phyloP scores from a whole-genome alignment of 805 yeast genomes.

The Wickerhamomyces ciferrii region DNA sequence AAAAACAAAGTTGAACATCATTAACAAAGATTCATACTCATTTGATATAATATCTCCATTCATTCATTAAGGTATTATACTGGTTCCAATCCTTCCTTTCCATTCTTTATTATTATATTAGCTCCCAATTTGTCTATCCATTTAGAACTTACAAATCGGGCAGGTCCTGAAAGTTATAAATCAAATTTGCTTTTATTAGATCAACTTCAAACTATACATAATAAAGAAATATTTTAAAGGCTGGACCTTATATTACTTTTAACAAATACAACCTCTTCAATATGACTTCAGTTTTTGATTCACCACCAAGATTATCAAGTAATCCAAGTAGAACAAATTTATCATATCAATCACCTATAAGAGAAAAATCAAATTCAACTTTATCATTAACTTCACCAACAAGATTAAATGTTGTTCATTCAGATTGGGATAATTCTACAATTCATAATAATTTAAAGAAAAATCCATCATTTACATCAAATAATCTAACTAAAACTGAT shows the following conservation, averaged over 20 bases:
- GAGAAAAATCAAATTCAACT: conserved; percentile 20
- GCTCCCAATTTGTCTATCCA: not conserved
- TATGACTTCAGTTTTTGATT: not conserved
- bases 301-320: not conserved
- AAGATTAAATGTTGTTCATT: conserved; percentile 37
- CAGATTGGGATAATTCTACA: conserved; percentile 28
- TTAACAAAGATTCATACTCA: too few species aligned
- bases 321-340: not conserved
- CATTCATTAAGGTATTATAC: too few species aligned
- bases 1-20: too few species aligned
- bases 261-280: not conserved
- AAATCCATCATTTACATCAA: conserved; percentile 17
- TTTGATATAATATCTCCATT: not conserved
- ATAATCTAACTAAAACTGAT: conserved; percentile 33
- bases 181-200: not conserved
- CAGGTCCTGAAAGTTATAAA: not conserved
- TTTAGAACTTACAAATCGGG: not conserved
- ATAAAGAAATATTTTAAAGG: not conserved
- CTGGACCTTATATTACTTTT: not conserved
- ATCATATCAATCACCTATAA: not conserved
- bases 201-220: not conserved
- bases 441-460: conserved; percentile 14
- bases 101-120: not conserved
- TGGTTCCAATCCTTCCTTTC: too few species aligned
- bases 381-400: conserved; percentile 40